Evolutionary conservation across 768 basidiomycete genomes (phyloP).

Genomic region (Russula sp.): DNA sequence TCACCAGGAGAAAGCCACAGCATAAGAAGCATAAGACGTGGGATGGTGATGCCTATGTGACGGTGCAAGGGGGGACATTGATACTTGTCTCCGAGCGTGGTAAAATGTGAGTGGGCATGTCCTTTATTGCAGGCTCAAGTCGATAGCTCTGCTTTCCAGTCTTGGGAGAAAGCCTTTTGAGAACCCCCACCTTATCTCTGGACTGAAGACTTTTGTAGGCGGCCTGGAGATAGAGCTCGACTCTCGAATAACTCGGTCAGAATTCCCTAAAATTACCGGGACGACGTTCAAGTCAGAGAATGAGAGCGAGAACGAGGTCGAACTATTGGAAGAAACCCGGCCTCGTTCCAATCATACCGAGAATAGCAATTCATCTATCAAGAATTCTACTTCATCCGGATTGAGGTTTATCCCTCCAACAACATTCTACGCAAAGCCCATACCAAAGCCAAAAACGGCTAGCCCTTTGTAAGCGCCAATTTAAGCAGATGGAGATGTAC

Average conservation of each 20-base stretch:
- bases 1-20: constrained; percentile 57
- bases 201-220: constrained; percentile 43
- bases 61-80: constrained; percentile 42
- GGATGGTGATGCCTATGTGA: constrained; percentile 72
- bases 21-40: constrained; percentile 81
- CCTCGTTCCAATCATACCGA: neutral
- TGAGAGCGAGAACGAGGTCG: constrained; percentile 23
- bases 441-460: constrained; percentile 27
- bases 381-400: constrained; percentile 19
- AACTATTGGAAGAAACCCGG: constrained; percentile 9
- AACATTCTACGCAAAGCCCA: constrained; percentile 52
- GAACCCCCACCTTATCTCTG: constrained; percentile 38
- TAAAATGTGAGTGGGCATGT: constrained; percentile 43
- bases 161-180: constrained; percentile 59
- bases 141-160: constrained; percentile 29
- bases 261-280: constrained; percentile 42
- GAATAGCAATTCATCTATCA: constrained; percentile 19
- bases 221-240: constrained; percentile 61
- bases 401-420: constrained; percentile 44
- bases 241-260: constrained; percentile 38
- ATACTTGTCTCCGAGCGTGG: constrained; percentile 65
- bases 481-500: neutral
- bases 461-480: constrained; percentile 40
- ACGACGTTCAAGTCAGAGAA: constrained; percentile 26
- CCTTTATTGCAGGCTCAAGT: neutral